These are phyloP conservation scores for Sungouiella blattae DNA, from an alignment of 805 yeast genomes.

Conservation along the genomic window DNA sequence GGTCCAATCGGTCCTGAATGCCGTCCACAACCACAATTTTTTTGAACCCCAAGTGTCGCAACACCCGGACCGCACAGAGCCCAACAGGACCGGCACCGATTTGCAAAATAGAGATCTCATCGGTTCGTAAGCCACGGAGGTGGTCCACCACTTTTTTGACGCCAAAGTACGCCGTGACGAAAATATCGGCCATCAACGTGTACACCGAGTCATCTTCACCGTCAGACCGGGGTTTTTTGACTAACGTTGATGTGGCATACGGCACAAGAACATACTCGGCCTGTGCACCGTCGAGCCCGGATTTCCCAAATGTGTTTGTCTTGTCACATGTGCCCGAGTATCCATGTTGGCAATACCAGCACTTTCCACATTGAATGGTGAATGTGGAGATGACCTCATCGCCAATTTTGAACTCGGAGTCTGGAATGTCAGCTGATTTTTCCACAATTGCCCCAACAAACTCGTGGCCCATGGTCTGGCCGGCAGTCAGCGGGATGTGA, in stretches of 20 bases:
- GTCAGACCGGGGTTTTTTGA: constrained; percentile 34
- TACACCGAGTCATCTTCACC: constrained; percentile 42
- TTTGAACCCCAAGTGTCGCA: constrained; percentile 42
- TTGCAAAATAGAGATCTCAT: constrained; percentile 43
- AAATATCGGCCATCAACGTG: constrained; percentile 60
- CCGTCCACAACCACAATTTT: constrained; percentile 47
- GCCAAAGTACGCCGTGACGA: constrained; percentile 61
- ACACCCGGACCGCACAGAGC: constrained; percentile 46
- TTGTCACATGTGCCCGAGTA: constrained; percentile 52
- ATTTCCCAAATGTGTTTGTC: constrained; percentile 57
- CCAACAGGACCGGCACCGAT: constrained; percentile 64
- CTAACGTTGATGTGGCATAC: constrained; percentile 48
- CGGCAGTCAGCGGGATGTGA: constrained; percentile 35
- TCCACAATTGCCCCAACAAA: constrained; percentile 42
- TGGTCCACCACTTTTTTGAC: constrained; percentile 46
- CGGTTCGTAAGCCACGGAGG: constrained; percentile 6
- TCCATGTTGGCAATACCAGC: constrained; percentile 57
- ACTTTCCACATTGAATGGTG: constrained; percentile 57
- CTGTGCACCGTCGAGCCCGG: constrained; percentile 57
- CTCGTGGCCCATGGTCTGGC: constrained; percentile 51
- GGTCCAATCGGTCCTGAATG: constrained; percentile 43
- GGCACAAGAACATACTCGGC: constrained; percentile 63
- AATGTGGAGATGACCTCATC: constrained; percentile 43
- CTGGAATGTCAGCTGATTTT: constrained; percentile 29
- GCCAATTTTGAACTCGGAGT: constrained; percentile 35